These are phyloP conservation scores for Gynochthodes officinalis DNA, from an alignment of 257 asterid species.

Conservation along the genomic window DNA sequence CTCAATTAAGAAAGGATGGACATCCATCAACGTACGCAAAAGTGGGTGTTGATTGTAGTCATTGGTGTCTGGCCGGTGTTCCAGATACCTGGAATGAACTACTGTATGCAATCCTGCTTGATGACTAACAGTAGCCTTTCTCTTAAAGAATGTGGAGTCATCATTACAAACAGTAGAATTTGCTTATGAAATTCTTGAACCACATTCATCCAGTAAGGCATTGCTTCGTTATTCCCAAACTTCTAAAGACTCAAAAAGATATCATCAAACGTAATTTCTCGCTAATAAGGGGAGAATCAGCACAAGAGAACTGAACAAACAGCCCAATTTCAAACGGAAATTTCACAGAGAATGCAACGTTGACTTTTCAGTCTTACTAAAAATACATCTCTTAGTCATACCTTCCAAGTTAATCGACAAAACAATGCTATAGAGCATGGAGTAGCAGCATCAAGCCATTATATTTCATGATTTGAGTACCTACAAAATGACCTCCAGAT, in stretches of 20 bases:
- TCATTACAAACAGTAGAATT: neutral
- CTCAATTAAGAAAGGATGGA: constrained; percentile 71
- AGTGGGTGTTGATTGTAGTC: constrained; percentile 59
- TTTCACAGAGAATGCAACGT: too few species aligned
- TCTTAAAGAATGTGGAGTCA: neutral
- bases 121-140: neutral
- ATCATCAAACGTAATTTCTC: neutral
- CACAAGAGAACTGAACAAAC: too few species aligned
- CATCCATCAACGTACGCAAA: constrained; percentile 58
- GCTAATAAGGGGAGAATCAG: too few species aligned
- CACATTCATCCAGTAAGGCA: neutral
- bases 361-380: neutral
- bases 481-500: neutral
- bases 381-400: neutral
- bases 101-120: constrained; percentile 32
- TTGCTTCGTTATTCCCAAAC: neutral
- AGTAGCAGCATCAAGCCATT: neutral
- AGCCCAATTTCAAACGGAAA: too few species aligned
- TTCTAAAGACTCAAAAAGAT: neutral
- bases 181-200: neutral
- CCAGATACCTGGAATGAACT: constrained; percentile 73
- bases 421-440: too few species aligned
- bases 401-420: neutral
- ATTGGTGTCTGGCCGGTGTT: constrained; percentile 76
- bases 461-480: neutral